Percentiles rank a stretch among this genome's conserved stretches.
Evolutionary conservation across 2,329 filamentous ascomycete genomes (phyloP).

Genomic region (Truncatella angustata): DNA sequence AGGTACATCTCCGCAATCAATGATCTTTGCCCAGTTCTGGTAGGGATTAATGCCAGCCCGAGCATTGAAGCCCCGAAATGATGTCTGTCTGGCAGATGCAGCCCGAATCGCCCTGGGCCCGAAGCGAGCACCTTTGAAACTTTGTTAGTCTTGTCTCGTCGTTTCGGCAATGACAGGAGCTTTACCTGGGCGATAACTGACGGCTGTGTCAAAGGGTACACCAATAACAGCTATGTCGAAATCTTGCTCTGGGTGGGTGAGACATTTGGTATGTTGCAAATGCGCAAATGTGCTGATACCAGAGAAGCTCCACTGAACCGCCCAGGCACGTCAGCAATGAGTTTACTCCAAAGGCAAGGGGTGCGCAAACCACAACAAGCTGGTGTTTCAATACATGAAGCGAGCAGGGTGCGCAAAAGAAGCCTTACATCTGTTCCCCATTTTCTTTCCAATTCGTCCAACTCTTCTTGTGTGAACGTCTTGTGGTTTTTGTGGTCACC

Average conservation of each 20-base stretch:
- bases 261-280: constrained; percentile 65
- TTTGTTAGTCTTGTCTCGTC: background rate
- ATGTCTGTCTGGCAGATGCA: constrained; percentile 77
- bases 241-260: constrained; percentile 58
- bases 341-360: background rate
- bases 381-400: no score
- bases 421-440: constrained; percentile 58
- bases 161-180: constrained; percentile 16
- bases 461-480: constrained; percentile 48
- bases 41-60: constrained; percentile 84
- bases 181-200: constrained; percentile 68
- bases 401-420: no score
- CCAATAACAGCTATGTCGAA: constrained; percentile 74
- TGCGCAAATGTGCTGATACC: constrained; percentile 77
- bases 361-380: no score
- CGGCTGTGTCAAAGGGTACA: constrained; percentile 72
- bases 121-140: constrained; percentile 65
- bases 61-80: constrained; percentile 78
- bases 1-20: constrained; percentile 91
- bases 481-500: no score
- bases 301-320: constrained; percentile 58
- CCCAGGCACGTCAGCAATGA: background rate
- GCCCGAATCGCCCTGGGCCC: constrained; percentile 85
- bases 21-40: constrained; percentile 70
- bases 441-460: constrained; percentile 53